Percentiles rank a stretch among this genome's conserved stretches.
Conservation (phyloP, 345 rosid species). For the Eucalyptus victrix region DNA sequence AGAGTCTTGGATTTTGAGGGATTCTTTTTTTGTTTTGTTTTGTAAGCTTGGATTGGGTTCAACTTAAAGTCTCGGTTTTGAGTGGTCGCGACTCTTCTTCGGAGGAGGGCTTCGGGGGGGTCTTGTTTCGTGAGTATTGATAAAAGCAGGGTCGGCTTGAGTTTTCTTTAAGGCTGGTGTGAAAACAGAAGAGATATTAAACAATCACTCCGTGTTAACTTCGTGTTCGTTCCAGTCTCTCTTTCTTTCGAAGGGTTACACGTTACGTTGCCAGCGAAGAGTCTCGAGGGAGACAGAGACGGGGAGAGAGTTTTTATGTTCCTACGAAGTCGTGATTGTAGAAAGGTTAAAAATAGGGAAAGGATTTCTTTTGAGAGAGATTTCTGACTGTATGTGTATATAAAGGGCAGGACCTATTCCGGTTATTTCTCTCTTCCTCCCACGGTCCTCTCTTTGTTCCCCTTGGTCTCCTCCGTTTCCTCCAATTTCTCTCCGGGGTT, state of each 20-base stretch:
- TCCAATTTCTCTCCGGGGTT: conserved; percentile 5
- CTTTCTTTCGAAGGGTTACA: background rate
- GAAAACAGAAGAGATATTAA: background rate
- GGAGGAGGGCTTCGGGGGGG: background rate
- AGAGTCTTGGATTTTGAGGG: background rate
- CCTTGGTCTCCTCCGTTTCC: background rate
- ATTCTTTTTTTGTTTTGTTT: background rate
- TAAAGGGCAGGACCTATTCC: background rate
- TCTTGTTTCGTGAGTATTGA: conserved; percentile 19
- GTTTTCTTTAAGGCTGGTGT: conserved; percentile 24
- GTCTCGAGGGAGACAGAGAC: background rate
- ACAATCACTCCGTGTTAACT: background rate
- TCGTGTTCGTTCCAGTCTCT: background rate
- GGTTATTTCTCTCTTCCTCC: conserved; percentile 20
- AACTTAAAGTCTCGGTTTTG: conserved; percentile 14
- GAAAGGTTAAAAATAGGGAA: conserved; percentile 46
- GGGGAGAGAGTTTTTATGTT: background rate
- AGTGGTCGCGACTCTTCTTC: background rate
- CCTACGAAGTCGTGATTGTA: conserved; percentile 57
- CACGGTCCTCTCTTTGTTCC: background rate
- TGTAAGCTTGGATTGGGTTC: background rate
- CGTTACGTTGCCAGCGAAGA: background rate
- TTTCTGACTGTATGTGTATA: background rate
- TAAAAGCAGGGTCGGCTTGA: conserved; percentile 22
- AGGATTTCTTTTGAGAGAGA: background rate